These are phyloP conservation scores for Eutrema yunnanense DNA, from an alignment of 345 rosid species.

Conservation along the genomic window DNA sequence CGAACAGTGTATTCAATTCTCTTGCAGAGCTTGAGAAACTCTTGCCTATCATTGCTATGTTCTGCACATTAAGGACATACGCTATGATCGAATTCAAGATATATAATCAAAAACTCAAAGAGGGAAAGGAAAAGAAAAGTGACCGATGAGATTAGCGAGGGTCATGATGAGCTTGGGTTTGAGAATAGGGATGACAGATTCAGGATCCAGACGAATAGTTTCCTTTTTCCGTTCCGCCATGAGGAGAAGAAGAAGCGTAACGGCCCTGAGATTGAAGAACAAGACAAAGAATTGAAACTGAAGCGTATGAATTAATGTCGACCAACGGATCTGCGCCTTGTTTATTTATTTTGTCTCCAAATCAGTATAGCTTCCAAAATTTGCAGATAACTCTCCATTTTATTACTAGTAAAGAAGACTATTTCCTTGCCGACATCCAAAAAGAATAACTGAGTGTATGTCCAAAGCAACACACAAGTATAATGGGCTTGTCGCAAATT, in stretches of 20 bases:
- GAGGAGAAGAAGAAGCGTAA: neutral
- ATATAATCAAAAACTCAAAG: neutral
- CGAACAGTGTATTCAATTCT: slow-evolving; percentile 90
- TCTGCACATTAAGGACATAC: slow-evolving; percentile 51
- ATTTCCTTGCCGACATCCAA: slow-evolving; percentile 20
- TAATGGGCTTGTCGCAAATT: too few relatives aligned
- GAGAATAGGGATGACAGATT: slow-evolving; percentile 87
- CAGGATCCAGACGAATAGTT: slow-evolving; percentile 74
- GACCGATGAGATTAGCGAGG: slow-evolving; percentile 91
- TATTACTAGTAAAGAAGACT: neutral
- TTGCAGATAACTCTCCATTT: neutral
- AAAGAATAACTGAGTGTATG: neutral
- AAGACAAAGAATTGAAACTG: neutral
- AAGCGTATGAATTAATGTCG: slow-evolving; percentile 10
- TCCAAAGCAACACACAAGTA: too few relatives aligned
- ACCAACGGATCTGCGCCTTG: slow-evolving; percentile 16
- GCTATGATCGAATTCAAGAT: neutral
- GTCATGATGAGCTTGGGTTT: slow-evolving; percentile 92
- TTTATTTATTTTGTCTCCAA: neutral
- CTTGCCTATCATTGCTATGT: slow-evolving; percentile 58
- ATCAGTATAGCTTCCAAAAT: too few relatives aligned
- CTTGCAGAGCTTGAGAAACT: slow-evolving; percentile 87
- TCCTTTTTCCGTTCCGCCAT: slow-evolving; percentile 46
- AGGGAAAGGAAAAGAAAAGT: neutral
- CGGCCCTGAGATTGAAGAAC: neutral